Base-by-base conservation (phyloP, 768 basidiomycete genomes). In the Tremella mesenterica region DNA sequence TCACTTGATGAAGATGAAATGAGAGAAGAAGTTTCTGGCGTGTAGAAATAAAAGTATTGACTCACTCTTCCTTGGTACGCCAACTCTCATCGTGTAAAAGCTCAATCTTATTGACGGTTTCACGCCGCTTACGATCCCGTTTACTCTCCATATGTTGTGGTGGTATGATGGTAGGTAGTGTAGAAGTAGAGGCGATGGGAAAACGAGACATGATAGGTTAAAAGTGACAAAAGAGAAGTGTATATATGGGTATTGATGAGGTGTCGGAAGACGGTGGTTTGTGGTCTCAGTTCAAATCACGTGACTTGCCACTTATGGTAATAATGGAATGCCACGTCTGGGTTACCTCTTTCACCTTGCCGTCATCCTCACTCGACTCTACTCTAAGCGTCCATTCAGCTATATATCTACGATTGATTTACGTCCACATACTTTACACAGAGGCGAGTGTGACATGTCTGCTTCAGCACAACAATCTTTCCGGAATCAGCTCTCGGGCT, bases 91-190 rank as follows among this genome's bases (percentile, higher is more conserved):
- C 70, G 50, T 76, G 74, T 16, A 75, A 61, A 27, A 69, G 61
- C 57, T 75, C 70, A n/a, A 77, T 74, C 55, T 75, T 73, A 53
- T 76, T 75, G 39, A 74, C 71, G 52, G 75, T 75, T 56, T 77
- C 76, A 16, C 76, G 51, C 28, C 76, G 49, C 51, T 76, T 73
- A 58, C 73, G 70, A 56, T 76, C 75, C 20, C 75, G 62, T 60
- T 77, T 76, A 43, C 63, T 66, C 47, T 71, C 67, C 16, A 54
- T 29, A 43, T 60, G 55, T 53, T 58, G 59, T 0, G 68, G 65
- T 12, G 68, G 68, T 38, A 70, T 47, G 51, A 70, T 67, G n/a
- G 63, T 58, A 8, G 63, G 60, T 16, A 16, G 13, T 36, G 33
- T 14, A 20, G 41, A 29, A 21, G 23, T n/a, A 30, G 23, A 20